phyloP scores from a whole-genome alignment of 2,329 filamentous ascomycete species.

The Triangularia setosa region DNA sequence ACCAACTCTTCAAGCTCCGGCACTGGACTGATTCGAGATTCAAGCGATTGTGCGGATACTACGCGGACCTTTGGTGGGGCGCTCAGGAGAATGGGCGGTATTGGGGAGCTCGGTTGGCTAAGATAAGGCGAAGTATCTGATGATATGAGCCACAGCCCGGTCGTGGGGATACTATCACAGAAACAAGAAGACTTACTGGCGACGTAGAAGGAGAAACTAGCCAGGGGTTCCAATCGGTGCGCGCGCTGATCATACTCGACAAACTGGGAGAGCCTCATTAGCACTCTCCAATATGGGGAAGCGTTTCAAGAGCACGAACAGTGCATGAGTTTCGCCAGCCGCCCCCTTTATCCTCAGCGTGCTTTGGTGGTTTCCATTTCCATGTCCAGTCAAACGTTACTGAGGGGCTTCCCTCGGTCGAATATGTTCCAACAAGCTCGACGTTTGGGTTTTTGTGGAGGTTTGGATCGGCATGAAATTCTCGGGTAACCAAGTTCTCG shows the following conservation, averaged over 20 bases:
- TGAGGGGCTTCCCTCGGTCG: slow-evolving; percentile 75
- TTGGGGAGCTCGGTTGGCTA: slow-evolving; percentile 62
- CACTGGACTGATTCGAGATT: slow-evolving; percentile 74
- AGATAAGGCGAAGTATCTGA: slow-evolving; percentile 42
- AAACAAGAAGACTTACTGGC: slow-evolving; percentile 55
- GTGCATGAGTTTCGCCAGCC: slow-evolving; percentile 97
- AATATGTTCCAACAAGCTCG: slow-evolving; percentile 87
- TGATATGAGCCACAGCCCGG: slow-evolving; percentile 5
- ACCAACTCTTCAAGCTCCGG: slow-evolving; percentile 60
- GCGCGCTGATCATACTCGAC: slow-evolving; percentile 95
- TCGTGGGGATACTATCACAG: neutral
- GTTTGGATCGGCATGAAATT: slow-evolving; percentile 96
- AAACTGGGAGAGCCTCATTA: slow-evolving; percentile 54
- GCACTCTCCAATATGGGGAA: slow-evolving; percentile 13
- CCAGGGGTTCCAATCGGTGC: slow-evolving; percentile 81
- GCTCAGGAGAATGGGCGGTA: slow-evolving; percentile 67
- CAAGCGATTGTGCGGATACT: slow-evolving; percentile 81
- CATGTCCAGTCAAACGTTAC: slow-evolving; percentile 93
- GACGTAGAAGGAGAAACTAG: slow-evolving; percentile 94
- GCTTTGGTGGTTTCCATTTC: slow-evolving; percentile 92
- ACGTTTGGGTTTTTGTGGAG: slow-evolving; percentile 97
- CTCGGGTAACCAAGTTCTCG: slow-evolving; percentile 87
- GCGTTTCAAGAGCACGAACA: slow-evolving; percentile 43
- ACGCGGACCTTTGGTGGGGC: slow-evolving; percentile 75
- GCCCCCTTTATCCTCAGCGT: slow-evolving; percentile 73